Evolutionary conservation across 768 basidiomycete genomes (phyloP), one percentile per base, ranked within the genome.

Genomic region (Trametes maxima): DNA sequence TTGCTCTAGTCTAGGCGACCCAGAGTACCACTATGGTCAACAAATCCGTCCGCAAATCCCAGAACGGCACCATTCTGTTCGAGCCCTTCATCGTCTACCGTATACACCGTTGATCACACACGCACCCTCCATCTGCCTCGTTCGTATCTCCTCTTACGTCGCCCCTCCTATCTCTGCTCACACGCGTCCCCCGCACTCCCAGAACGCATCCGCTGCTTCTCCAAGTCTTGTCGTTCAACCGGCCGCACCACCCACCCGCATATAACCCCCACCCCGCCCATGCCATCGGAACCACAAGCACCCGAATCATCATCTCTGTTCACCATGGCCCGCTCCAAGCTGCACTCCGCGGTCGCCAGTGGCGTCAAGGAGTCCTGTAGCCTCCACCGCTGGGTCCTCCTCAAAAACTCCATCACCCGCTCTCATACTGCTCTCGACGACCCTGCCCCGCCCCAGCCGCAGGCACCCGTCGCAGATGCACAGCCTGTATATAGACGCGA

Each of bases 41-140:
- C 80, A 90, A 86, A 85, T 85, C 86, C 74, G 79, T 85, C 72
- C 89, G 87, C 68, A 87, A 80, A 76, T 87, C 88, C 73, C 89
- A 86, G 82, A 87, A 90, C 88, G 89, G 90, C 80, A 87, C 89
- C 76, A 83, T 91, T 62, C 84, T 91, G 72, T 92, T 92, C 75
- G 90, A 91, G 80, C 90, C 90, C 63, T 86, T 89, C 80, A 87
- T 90, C 76, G 90, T 90, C 75, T 85, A 91, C 77, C 90, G 90
- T 75, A 92, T 92, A 92, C 85, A 87, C 79, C 77, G 77, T 73
- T 82, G 72, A 83, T 71, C 67, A 16, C 25, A 22, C 49, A 46
- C 54, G 48, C 47, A 36, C 57, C 45, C 42, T 16, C 42, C 57
- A 42, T 51, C 49, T 60, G 53, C 51, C 39, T 67, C 54, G 46